phyloP scores from a whole-genome alignment of 2,329 filamentous ascomycete species.

The Aquanectria penicillioides region DNA sequence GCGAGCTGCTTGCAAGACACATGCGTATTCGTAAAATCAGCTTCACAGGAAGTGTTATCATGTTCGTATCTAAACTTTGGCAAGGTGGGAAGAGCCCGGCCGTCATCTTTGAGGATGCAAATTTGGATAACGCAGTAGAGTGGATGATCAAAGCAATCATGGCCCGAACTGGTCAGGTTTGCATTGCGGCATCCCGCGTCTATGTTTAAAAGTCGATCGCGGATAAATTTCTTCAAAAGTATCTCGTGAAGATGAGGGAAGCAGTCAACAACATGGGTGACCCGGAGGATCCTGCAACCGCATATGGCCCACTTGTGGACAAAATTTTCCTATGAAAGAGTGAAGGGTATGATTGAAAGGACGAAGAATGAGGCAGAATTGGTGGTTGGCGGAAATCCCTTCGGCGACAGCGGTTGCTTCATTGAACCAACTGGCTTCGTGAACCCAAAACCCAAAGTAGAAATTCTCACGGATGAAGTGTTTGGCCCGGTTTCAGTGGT shows the following conservation, averaged over 20 bases:
- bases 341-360: neutral
- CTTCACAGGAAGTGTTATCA: neutral
- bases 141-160: neutral
- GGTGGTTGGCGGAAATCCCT: neutral
- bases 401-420: neutral
- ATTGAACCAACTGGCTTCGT: neutral
- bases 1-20: constrained; percentile 39
- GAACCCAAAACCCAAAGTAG: neutral
- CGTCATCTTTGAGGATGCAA: neutral
- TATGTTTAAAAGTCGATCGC: neutral
- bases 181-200: neutral
- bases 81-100: neutral
- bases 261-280: neutral
- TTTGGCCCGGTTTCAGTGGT: neutral
- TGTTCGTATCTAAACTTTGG: neutral
- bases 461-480: neutral
- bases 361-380: neutral
- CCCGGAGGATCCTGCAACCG: neutral
- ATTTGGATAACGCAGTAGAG: neutral
- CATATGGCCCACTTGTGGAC: neutral
- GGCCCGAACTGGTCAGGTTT: neutral
- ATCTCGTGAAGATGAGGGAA: neutral
- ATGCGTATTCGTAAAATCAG: constrained; percentile 29
- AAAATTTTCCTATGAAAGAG: neutral
- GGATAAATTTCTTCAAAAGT: neutral